A percentile compares a stretch with the other conserved stretches of the same genome.
phyloP scores from a whole-genome alignment of 2,329 filamentous ascomycete species.

The Talaromyces sp. region DNA sequence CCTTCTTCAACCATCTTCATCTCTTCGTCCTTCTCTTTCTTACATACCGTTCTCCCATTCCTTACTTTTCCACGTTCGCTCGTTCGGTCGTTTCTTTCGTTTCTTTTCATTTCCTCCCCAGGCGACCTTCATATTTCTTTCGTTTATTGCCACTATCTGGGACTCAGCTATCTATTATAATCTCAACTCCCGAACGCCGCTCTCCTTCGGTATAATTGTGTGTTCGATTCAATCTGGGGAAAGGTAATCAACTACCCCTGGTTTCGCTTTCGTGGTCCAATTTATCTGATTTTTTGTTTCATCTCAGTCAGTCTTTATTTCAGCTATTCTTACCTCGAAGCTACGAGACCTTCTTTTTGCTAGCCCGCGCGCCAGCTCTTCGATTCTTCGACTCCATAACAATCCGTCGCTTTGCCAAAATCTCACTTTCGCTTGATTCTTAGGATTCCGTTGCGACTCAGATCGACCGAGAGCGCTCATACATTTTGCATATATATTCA shows the following conservation, averaged over 20 bases:
- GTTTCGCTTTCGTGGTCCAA: not conserved
- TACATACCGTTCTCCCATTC: constrained; percentile 19
- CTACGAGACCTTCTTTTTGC: constrained; percentile 3
- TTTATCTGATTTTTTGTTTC: not conserved
- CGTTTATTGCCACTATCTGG: not conserved
- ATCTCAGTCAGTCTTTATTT: constrained; percentile 3
- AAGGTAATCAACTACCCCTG: constrained; percentile 2
- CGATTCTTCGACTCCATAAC: constrained; percentile 7
- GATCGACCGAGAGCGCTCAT: not conserved
- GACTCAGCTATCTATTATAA: not conserved
- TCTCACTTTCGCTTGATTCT: constrained; percentile 5
- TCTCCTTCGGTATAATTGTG: constrained; percentile 18
- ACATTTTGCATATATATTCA: not conserved
- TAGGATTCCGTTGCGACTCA: not conserved
- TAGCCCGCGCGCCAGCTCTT: constrained; percentile 4
- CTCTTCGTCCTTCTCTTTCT: constrained; percentile 17
- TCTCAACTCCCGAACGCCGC: constrained; percentile 16
- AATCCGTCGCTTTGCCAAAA: constrained; percentile 3
- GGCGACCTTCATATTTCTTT: constrained; percentile 8
- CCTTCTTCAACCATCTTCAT: constrained; percentile 19
- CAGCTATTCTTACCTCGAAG: constrained; percentile 1
- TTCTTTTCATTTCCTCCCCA: constrained; percentile 20
- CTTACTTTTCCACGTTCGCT: constrained; percentile 26
- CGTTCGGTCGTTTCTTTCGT: constrained; percentile 20
- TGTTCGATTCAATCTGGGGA: constrained; percentile 10